Evolutionary conservation across 192 early-diverging fungal genomes (phyloP).

Genomic region (Podila epicladia): DNA sequence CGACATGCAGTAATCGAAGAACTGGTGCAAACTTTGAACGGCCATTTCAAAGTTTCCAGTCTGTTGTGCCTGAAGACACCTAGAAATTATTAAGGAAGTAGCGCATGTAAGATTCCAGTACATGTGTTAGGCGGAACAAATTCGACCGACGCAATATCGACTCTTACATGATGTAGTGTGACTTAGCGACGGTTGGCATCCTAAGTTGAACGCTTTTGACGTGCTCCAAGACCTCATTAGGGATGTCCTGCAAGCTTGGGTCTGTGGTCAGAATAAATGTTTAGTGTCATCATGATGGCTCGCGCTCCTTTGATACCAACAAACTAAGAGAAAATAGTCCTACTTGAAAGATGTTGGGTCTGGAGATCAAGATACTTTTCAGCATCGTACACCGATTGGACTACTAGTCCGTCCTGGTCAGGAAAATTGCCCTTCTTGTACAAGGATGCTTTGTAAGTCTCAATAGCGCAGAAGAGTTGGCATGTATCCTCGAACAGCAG

Average conservation of each 20-base stretch:
- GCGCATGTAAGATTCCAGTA: background rate
- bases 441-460: constrained; percentile 28
- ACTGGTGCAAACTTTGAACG: constrained; percentile 47
- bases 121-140: background rate
- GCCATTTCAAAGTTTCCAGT: constrained; percentile 53
- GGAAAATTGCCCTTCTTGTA: background rate
- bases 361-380: constrained; percentile 39
- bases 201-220: constrained; percentile 40
- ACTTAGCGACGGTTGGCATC: constrained; percentile 50
- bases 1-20: constrained; percentile 53
- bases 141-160: background rate
- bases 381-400: constrained; percentile 24
- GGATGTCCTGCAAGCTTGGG: constrained; percentile 17
- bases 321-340: background rate
- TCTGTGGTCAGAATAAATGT: constrained; percentile 1
- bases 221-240: constrained; percentile 36
- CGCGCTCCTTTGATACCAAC: background rate
- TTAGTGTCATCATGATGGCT: background rate
- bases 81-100: background rate
- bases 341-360: constrained; percentile 26
- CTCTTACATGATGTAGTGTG: constrained; percentile 49
- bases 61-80: constrained; percentile 51
- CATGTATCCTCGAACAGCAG: constrained; percentile 28
- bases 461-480: constrained; percentile 30
- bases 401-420: background rate